Conservation (phyloP, 2,329 filamentous ascomycete genomes). For the Beauveria scarabaeidicola region DNA sequence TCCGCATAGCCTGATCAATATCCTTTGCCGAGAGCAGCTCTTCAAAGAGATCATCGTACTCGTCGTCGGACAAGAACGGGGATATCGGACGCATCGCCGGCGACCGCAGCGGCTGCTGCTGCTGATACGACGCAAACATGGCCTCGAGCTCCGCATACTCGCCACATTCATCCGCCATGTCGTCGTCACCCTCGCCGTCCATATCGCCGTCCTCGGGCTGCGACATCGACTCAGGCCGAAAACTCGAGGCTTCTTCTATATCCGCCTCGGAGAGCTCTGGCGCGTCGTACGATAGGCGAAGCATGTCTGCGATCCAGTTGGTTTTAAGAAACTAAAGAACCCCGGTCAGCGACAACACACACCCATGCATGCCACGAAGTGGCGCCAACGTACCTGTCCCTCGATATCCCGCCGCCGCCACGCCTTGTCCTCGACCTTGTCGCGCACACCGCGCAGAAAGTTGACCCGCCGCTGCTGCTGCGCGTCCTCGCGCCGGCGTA, state of each 20-base stretch:
- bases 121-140: conserved; percentile 40
- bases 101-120: conserved; percentile 16
- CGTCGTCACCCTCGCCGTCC: conserved; percentile 42
- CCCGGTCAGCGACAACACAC: neutral
- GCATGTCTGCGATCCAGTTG: conserved; percentile 25
- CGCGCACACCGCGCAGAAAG: conserved; percentile 60
- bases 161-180: conserved; percentile 41
- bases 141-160: conserved; percentile 52
- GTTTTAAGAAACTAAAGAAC: conserved; percentile 27
- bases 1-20: conserved; percentile 15
- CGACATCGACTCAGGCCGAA: conserved; percentile 20
- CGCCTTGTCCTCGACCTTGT: conserved; percentile 49
- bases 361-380: neutral
- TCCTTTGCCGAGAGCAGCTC: conserved; percentile 23
- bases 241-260: conserved; percentile 40
- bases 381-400: conserved; percentile 32
- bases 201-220: conserved; percentile 33
- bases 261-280: conserved; percentile 39
- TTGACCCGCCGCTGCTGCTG: conserved; percentile 57
- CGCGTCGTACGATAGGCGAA: conserved; percentile 26
- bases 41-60: conserved; percentile 54
- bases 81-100: conserved; percentile 23
- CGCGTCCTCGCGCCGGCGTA: conserved; percentile 51
- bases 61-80: conserved; percentile 41
- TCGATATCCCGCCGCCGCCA: conserved; percentile 56